Base-by-base conservation (phyloP, 2,329 filamentous ascomycete species). In the Domatiomyces globalis region DNA sequence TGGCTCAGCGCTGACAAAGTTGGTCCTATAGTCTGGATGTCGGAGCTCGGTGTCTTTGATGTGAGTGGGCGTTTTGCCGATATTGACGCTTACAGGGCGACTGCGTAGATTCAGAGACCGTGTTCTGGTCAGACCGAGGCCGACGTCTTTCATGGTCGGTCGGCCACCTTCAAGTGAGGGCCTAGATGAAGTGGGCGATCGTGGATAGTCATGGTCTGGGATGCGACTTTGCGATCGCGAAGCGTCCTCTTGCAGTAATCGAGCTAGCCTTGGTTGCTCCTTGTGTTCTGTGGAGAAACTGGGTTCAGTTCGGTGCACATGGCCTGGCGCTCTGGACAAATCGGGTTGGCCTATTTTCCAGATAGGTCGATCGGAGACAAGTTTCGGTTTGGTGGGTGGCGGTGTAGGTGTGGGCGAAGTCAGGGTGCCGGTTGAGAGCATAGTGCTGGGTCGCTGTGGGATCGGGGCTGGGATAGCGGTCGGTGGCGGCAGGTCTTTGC, bases 1-100 rank as follows among this genome's bases (percentile, higher is more conserved):
- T 10, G 51, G 54, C 43, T 59, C 57, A 19, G 52, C 52, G 44
- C 56, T 58, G 25, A 51, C 50, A 27, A 54, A 55, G 3, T 51
- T 55, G 19, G 52, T 46, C 6, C 57, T 54, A 25, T 58, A 56
- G 48, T 55, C 56, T 12, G 54, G 43, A 43, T 50, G 25, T 42
- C 52, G 57, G 46, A 58, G 73, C 63, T 94, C 88, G 49, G 81
- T 78, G 60, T 92, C 87, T 19, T 86, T 82, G 17, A 94, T 72
- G 62, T 86, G 87, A 53, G 94, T 88, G 49, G 92, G 73, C 62
- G 84, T 88, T 0, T 85, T 85, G 60, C 88, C 85, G 2, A 94
- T 76, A 64, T 89, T 87, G 33, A 86, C 85, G 65, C 89, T 95
- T 0, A 80, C 74, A 63, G 90, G 90, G 45, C 90, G 78, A 50